These are phyloP conservation scores for Chlorella sp. DNA, from an alignment of 139 green algal species.

Conservation along the genomic window DNA sequence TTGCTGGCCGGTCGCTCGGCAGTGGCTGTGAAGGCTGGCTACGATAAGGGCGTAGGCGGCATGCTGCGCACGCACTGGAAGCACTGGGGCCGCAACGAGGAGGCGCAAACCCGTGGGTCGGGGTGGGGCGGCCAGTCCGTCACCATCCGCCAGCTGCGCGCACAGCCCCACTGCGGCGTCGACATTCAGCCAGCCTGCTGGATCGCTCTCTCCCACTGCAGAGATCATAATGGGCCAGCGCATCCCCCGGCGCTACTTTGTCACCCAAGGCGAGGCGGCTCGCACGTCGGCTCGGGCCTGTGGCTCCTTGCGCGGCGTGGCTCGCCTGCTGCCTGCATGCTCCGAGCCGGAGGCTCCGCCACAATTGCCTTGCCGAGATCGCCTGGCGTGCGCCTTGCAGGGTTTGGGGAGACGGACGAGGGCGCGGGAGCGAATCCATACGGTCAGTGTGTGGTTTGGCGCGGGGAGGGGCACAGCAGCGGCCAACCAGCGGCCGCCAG, in stretches of 20 bases:
- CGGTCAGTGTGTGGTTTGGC: too few relatives aligned
- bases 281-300: neutral
- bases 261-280: neutral
- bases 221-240: neutral
- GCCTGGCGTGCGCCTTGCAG: neutral
- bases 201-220: too few relatives aligned
- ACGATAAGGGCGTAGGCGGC: neutral
- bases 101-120: neutral
- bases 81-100: neutral
- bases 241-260: constrained; percentile 10
- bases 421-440: constrained; percentile 1
- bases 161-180: too few relatives aligned
- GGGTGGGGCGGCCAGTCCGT: too few relatives aligned
- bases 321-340: neutral
- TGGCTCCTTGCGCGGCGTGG: neutral
- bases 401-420: constrained; percentile 13
- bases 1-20: too few relatives aligned
- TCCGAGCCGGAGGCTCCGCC: too few relatives aligned
- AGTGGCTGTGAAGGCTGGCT: too few relatives aligned
- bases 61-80: neutral
- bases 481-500: too few relatives aligned
- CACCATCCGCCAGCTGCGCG: too few relatives aligned
- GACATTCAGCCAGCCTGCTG: too few relatives aligned
- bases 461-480: too few relatives aligned
- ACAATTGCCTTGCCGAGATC: too few relatives aligned